These are phyloP conservation scores for Allantophomopsis lycopodina DNA, from an alignment of 2,329 filamentous ascomycete species.

Conservation along the genomic window DNA sequence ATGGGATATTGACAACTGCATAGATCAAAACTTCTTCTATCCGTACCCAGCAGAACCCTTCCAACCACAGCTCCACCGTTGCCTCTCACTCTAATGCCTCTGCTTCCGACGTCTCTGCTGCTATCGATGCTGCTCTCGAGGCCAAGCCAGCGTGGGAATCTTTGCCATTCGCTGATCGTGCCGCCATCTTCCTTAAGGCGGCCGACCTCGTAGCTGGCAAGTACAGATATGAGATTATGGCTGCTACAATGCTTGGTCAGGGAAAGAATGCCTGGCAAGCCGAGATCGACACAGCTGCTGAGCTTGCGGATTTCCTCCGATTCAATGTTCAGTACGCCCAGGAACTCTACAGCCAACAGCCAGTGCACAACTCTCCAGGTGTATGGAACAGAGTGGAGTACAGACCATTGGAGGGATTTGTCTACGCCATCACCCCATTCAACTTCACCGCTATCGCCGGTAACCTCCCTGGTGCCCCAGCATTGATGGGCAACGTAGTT, in stretches of 20 bases:
- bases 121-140: slow-evolving; percentile 69
- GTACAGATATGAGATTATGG: slow-evolving; percentile 74
- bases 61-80: slow-evolving; percentile 58
- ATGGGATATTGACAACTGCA: slow-evolving; percentile 11
- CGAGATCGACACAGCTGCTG: slow-evolving; percentile 94
- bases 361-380: slow-evolving; percentile 63
- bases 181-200: slow-evolving; percentile 87
- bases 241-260: slow-evolving; percentile 26
- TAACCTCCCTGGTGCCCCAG: slow-evolving; percentile 69
- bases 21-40: slow-evolving; percentile 51
- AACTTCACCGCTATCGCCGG: slow-evolving; percentile 91
- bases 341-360: slow-evolving; percentile 77
- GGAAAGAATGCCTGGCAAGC: slow-evolving; percentile 32
- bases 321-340: slow-evolving; percentile 91
- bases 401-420: slow-evolving; percentile 79
- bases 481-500: slow-evolving; percentile 82
- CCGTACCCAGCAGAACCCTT: slow-evolving; percentile 63
- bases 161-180: slow-evolving; percentile 76
- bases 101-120: slow-evolving; percentile 55
- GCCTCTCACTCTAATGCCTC: slow-evolving; percentile 75
- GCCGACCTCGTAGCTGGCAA: slow-evolving; percentile 80
- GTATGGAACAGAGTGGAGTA: slow-evolving; percentile 87
- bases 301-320: slow-evolving; percentile 79
- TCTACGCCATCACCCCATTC: slow-evolving; percentile 85
- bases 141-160: slow-evolving; percentile 75